Conservation (phyloP, 208 protist species). For the Cochliopodium minus region DNA sequence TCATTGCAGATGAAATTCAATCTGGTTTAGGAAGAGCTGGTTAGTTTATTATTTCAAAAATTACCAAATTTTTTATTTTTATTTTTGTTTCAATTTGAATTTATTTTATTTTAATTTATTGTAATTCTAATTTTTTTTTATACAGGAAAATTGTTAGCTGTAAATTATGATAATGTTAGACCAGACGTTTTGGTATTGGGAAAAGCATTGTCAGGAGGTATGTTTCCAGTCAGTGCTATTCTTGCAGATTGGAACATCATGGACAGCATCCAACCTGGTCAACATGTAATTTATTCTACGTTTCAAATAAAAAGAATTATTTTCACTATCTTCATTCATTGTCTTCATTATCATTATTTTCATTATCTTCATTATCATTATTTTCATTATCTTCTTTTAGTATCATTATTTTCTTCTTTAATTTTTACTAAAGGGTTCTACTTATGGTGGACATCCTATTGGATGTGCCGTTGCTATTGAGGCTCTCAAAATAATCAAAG, state of each 20-base stretch:
- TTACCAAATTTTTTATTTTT: no score
- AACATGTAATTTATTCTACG: no score
- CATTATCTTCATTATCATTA: no score
- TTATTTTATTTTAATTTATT: no score
- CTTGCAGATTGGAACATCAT: constrained; percentile 58
- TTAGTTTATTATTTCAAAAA: no score
- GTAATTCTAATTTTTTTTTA: neutral
- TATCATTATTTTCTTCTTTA: no score
- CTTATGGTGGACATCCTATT: constrained; percentile 68
- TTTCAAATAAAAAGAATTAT: no score
- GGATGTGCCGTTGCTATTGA: constrained; percentile 55
- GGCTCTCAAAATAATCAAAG: constrained; percentile 39
- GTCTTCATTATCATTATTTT: no score
- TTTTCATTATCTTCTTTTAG: no score
- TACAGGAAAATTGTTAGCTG: constrained; percentile 26
- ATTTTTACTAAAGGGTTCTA: constrained; percentile 59
- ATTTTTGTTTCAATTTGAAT: no score
- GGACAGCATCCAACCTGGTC: constrained; percentile 45
- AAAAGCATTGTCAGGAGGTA: constrained; percentile 65
- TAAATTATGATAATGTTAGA: constrained; percentile 30
- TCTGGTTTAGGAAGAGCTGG: constrained; percentile 23
- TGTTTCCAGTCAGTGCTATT: constrained; percentile 58
- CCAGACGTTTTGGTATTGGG: constrained; percentile 66
- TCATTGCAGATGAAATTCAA: constrained; percentile 45
- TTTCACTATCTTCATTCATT: no score